A percentile compares a stretch with the other conserved stretches of the same genome.
These are phyloP conservation scores for Saccharomyces mikatae DNA, from an alignment of 805 yeast species.

Conservation along the genomic window DNA sequence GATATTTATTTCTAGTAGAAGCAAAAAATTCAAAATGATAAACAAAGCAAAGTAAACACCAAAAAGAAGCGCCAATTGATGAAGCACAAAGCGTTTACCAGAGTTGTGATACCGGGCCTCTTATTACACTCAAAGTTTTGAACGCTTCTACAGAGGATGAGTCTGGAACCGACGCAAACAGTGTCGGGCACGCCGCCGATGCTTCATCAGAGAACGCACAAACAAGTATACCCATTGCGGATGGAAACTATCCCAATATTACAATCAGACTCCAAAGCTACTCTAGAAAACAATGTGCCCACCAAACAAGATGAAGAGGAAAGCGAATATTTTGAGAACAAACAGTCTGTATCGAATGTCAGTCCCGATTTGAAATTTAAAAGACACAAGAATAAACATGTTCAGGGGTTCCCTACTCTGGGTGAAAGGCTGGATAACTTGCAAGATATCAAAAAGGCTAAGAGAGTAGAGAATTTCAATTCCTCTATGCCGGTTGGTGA, in stretches of 20 bases:
- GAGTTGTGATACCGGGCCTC: not conserved
- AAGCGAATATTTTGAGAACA: slow-evolving; percentile 3
- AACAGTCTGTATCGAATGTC: slow-evolving; percentile 17
- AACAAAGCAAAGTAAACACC: not conserved
- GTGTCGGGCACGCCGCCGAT: not conserved
- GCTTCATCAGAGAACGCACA: slow-evolving; percentile 1
- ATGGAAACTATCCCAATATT: slow-evolving; percentile 21
- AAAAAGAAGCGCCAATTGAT: not conserved
- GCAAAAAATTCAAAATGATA: not conserved
- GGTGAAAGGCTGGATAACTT: slow-evolving; percentile 27
- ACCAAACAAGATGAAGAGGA: not conserved
- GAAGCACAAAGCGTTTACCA: not conserved
- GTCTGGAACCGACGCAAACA: not conserved
- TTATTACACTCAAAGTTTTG: not conserved
- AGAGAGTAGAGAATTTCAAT: slow-evolving; percentile 29
- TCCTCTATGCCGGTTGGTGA: slow-evolving; percentile 16
- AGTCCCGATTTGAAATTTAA: slow-evolving; percentile 28
- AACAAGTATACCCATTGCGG: slow-evolving; percentile 16
- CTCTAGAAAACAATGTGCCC: not conserved
- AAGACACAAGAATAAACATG: slow-evolving; percentile 22
- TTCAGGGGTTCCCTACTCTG: slow-evolving; percentile 20
- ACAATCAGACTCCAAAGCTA: slow-evolving; percentile 1
- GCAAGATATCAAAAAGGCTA: slow-evolving; percentile 23
- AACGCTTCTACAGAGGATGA: not conserved
- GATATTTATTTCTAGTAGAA: not conserved